Percentiles rank a stretch among this genome's conserved stretches.
These are phyloP conservation scores for Tylopilus subfusipes DNA, from an alignment of 768 basidiomycete genomes.

Conservation along the genomic window DNA sequence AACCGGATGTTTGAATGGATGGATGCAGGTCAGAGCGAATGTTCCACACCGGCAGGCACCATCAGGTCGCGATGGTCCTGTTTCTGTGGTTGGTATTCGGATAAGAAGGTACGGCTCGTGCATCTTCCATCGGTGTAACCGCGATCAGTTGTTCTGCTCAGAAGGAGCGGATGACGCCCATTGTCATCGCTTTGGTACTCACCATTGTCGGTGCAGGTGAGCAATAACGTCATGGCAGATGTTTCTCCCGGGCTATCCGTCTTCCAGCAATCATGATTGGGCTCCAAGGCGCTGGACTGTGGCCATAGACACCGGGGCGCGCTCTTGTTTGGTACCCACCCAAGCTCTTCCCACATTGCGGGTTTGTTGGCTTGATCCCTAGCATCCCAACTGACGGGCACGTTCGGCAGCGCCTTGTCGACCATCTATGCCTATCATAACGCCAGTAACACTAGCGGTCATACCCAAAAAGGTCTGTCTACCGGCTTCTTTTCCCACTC, in stretches of 20 bases:
- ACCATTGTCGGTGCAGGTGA: slow-evolving; percentile 55
- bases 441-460: slow-evolving; percentile 59
- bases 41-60: slow-evolving; percentile 53
- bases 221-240: neutral
- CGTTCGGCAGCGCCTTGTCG: slow-evolving; percentile 57
- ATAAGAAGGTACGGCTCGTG: slow-evolving; percentile 45
- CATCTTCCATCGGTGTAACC: neutral
- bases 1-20: neutral
- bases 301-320: slow-evolving; percentile 50
- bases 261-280: slow-evolving; percentile 49
- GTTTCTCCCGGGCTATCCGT: neutral
- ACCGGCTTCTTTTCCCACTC: neutral
- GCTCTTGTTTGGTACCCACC: slow-evolving; percentile 50
- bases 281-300: slow-evolving; percentile 44
- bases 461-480: slow-evolving; percentile 55
- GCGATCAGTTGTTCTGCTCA: slow-evolving; percentile 9
- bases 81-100: slow-evolving; percentile 64
- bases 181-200: slow-evolving; percentile 54
- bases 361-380: neutral
- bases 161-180: slow-evolving; percentile 61
- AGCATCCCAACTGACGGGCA: slow-evolving; percentile 51
- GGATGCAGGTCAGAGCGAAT: slow-evolving; percentile 54
- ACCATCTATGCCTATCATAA: slow-evolving; percentile 64
- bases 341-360: neutral
- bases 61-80: slow-evolving; percentile 48